These are phyloP conservation scores for Naganishia onofrii DNA, from an alignment of 768 basidiomycete genomes.

Conservation along the genomic window DNA sequence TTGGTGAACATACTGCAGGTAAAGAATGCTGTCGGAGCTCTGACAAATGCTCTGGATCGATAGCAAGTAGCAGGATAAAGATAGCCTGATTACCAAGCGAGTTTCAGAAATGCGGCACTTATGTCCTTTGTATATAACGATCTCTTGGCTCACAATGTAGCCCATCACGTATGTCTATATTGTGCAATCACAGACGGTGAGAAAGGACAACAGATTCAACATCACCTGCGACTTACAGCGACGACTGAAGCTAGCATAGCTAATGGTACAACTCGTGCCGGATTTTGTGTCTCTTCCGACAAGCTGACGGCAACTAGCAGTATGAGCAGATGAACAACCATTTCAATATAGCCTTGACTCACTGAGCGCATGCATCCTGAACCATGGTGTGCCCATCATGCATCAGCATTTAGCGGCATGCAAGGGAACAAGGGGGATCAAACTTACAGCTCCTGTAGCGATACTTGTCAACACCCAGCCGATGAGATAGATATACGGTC, in stretches of 20 bases:
- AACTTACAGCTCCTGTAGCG: constrained; percentile 47
- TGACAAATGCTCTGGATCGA: constrained; percentile 31
- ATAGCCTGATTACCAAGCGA: constrained; percentile 40
- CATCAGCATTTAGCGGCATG: neutral
- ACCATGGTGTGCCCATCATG: too few relatives aligned
- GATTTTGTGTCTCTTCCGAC: constrained; percentile 54
- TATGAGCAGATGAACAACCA: neutral
- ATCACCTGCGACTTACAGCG: constrained; percentile 31
- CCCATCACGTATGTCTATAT: constrained; percentile 51
- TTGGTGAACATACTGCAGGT: constrained; percentile 39
- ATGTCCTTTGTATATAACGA: too few relatives aligned
- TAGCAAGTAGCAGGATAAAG: constrained; percentile 47
- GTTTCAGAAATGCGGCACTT: neutral
- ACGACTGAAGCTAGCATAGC: constrained; percentile 49
- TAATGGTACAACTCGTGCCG: constrained; percentile 52
- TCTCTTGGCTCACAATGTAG: constrained; percentile 47
- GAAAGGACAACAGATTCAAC: neutral
- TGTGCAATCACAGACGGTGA: neutral
- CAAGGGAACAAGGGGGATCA: neutral
- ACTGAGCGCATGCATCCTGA: constrained; percentile 54
- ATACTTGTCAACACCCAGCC: constrained; percentile 53
- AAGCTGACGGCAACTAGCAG: constrained; percentile 23
- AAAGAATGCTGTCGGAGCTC: constrained; percentile 38
- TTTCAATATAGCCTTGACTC: constrained; percentile 19
- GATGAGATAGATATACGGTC: constrained; percentile 52